These are phyloP conservation scores for Penicillium sumatraense DNA, from an alignment of 2,329 filamentous ascomycete species.

Conservation along the genomic window DNA sequence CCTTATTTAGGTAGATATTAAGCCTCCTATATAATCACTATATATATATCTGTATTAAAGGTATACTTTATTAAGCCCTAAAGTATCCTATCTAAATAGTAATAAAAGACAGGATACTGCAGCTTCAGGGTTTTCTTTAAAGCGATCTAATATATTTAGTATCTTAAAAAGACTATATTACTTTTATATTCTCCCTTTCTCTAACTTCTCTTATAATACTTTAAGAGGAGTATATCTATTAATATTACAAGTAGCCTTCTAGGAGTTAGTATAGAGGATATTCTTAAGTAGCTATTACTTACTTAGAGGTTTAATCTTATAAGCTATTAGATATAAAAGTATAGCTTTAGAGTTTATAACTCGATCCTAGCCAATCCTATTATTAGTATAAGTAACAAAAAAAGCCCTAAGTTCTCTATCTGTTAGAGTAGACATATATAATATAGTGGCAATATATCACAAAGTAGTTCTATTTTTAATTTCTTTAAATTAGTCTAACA, in stretches of 20 bases:
- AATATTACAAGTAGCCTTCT: constrained; percentile 32
- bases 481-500: constrained; percentile 3
- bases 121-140: constrained; percentile 33
- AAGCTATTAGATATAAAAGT: constrained; percentile 33
- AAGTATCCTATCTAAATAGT: constrained; percentile 6
- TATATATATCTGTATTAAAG: constrained; percentile 46
- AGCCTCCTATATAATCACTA: constrained; percentile 41
- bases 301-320: constrained; percentile 25
- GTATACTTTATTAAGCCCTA: constrained; percentile 22
- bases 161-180: not conserved
- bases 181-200: constrained; percentile 31
- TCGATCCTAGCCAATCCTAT: constrained; percentile 17
- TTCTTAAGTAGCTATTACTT: constrained; percentile 34
- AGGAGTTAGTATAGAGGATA: constrained; percentile 14
- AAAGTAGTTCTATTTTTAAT: constrained; percentile 18
- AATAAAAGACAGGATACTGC: constrained; percentile 34
- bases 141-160: constrained; percentile 36
- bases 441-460: constrained; percentile 17
- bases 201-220: constrained; percentile 33
- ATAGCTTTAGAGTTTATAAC: constrained; percentile 22
- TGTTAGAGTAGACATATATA: constrained; percentile 19
- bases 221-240: constrained; percentile 42
- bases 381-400: constrained; percentile 12
- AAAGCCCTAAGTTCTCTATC: constrained; percentile 19
- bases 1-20: constrained; percentile 46